These are phyloP conservation scores for Hibiscus tridactylites DNA, from an alignment of 345 rosid genomes.

Conservation along the genomic window DNA sequence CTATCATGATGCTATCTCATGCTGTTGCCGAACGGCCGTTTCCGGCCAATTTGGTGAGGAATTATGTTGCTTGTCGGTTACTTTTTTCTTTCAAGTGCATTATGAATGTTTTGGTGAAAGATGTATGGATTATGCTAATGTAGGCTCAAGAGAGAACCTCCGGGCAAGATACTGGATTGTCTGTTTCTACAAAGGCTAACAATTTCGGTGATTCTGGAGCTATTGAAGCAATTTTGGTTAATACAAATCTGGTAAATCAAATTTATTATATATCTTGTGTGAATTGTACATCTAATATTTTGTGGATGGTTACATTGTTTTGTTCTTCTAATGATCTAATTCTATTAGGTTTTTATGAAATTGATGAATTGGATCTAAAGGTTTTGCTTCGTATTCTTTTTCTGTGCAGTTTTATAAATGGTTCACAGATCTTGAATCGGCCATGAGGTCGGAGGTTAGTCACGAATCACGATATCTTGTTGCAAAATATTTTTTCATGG, in stretches of 20 bases:
- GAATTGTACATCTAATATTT: background rate
- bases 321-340: background rate
- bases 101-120: background rate
- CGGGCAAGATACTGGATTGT: conserved; percentile 51
- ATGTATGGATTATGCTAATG: background rate
- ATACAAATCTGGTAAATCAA: conserved; percentile 39
- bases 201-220: conserved; percentile 50
- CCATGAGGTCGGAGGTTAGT: conserved; percentile 97
- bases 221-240: conserved; percentile 71
- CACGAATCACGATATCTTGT: conserved; percentile 13
- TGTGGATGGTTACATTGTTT: background rate
- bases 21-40: conserved; percentile 79
- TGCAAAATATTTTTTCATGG: conserved; percentile 4
- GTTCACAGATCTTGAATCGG: conserved; percentile 96
- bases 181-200: conserved; percentile 38
- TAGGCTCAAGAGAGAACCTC: conserved; percentile 56
- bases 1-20: conserved; percentile 51
- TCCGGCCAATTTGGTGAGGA: conserved; percentile 64
- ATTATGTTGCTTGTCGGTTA: background rate
- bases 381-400: background rate
- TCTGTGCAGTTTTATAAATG: conserved; percentile 78
- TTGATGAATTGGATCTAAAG: background rate
- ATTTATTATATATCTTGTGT: background rate
- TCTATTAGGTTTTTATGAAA: background rate
- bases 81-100: background rate